Percentiles rank a stretch among this genome's conserved stretches.
Evolutionary conservation across 2,329 filamentous ascomycete species (phyloP).

Genomic region (Hysterium pulicare): DNA sequence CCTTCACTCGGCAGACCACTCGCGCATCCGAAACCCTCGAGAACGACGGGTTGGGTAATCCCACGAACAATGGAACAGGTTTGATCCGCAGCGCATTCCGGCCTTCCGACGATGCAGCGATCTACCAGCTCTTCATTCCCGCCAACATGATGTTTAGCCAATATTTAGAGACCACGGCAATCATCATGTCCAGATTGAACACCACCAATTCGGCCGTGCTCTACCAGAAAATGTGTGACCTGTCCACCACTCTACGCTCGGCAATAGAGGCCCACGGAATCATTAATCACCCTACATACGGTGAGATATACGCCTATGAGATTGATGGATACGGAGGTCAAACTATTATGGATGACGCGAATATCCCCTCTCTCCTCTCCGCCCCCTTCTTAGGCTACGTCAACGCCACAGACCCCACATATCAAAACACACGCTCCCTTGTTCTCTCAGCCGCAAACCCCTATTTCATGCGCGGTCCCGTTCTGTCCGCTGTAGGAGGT

Average conservation of each 20-base stretch:
- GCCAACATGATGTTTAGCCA: constrained; percentile 69
- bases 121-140: constrained; percentile 49
- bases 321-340: constrained; percentile 45
- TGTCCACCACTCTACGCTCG: constrained; percentile 47
- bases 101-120: constrained; percentile 50
- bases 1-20: constrained; percentile 42
- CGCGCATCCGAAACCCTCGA: constrained; percentile 47
- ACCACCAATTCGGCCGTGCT: constrained; percentile 46
- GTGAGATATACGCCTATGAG: constrained; percentile 48
- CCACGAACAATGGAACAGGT: constrained; percentile 47
- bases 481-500: constrained; percentile 48
- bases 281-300: constrained; percentile 33
- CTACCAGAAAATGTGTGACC: constrained; percentile 53
- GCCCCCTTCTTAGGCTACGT: constrained; percentile 62
- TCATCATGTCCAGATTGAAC: constrained; percentile 53
- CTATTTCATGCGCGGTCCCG: constrained; percentile 50
- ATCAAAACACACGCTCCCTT: constrained; percentile 45
- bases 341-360: constrained; percentile 70
- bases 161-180: constrained; percentile 54
- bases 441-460: constrained; percentile 46
- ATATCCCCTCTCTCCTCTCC: constrained; percentile 64
- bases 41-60: constrained; percentile 54
- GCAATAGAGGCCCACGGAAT: constrained; percentile 47
- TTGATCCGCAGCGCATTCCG: constrained; percentile 50
- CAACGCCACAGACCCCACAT: constrained; percentile 37